These are phyloP conservation scores for Mortierella polycephala DNA, from an alignment of 371 early-diverging fungal species.

Conservation along the genomic window DNA sequence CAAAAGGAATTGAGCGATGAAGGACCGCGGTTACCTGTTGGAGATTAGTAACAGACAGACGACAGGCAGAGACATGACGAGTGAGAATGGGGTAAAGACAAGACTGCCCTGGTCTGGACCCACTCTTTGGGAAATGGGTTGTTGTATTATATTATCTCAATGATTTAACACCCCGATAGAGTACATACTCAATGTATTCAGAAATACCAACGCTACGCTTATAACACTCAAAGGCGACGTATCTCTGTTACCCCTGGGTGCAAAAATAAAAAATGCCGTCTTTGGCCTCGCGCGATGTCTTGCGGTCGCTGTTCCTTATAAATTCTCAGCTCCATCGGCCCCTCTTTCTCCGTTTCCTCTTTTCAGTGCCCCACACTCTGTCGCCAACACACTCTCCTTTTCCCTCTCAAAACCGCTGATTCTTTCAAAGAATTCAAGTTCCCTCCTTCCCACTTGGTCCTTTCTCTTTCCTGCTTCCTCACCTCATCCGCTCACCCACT, in stretches of 20 bases:
- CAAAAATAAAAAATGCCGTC: not conserved
- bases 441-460: not conserved
- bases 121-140: no score
- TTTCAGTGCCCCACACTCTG: constrained; percentile 20
- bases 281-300: not conserved
- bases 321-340: not conserved
- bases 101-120: no score
- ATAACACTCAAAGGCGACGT: no score
- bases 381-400: constrained; percentile 21
- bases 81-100: no score
- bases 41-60: no score
- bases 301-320: constrained; percentile 3
- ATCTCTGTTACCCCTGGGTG: not conserved
- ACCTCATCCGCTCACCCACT: not conserved
- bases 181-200: no score
- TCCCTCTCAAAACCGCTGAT: constrained; percentile 1
- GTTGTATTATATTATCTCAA: no score
- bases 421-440: constrained; percentile 14
- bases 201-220: no score
- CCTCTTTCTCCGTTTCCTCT: constrained; percentile 1
- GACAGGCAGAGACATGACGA: no score
- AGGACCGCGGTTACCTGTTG: no score
- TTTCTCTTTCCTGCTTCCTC: not conserved
- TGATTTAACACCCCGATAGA: no score
- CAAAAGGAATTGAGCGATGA: no score